Conservation (phyloP, 371 early-diverging fungal genomes). For the Blastocladiella emersonii region DNA sequence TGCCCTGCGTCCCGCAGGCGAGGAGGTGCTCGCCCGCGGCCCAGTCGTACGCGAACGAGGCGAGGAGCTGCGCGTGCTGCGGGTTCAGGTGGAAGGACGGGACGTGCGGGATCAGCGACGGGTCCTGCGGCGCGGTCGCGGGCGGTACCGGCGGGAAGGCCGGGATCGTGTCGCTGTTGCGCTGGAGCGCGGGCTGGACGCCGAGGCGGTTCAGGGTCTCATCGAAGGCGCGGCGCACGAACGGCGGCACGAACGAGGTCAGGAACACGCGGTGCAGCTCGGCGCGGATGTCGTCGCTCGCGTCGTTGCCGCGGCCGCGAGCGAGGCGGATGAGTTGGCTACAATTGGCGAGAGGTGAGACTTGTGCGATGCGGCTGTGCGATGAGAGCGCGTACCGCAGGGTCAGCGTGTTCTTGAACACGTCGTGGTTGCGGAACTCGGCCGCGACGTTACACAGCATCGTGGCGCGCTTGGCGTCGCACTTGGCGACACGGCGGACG, state of each 20-base stretch:
- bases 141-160: conserved; percentile 46
- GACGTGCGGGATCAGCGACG: conserved; percentile 46
- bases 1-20: conserved; percentile 66
- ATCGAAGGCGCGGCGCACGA: conserved; percentile 52
- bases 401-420: not conserved
- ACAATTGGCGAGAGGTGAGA: conserved; percentile 36
- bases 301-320: conserved; percentile 50
- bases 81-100: conserved; percentile 59
- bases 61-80: conserved; percentile 49
- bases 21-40: conserved; percentile 54
- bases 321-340: conserved; percentile 65
- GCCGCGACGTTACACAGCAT: not conserved
- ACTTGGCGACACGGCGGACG: not conserved
- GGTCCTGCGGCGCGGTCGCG: conserved; percentile 12
- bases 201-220: conserved; percentile 43
- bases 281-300: conserved; percentile 48
- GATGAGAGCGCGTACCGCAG: conserved; percentile 18
- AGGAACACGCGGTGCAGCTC: conserved; percentile 58
- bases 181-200: conserved; percentile 41
- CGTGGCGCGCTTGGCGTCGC: conserved; percentile 5
- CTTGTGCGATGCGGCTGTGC: too few relatives aligned
- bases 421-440: conserved; percentile 2
- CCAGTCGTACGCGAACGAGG: conserved; percentile 57
- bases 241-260: conserved; percentile 55
- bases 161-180: conserved; percentile 36